Evolutionary conservation across 495 filamentous ascomycete genomes (phyloP), one percentile per base, ranked within the genome.

Genomic region (Cenococcum geophilum): DNA sequence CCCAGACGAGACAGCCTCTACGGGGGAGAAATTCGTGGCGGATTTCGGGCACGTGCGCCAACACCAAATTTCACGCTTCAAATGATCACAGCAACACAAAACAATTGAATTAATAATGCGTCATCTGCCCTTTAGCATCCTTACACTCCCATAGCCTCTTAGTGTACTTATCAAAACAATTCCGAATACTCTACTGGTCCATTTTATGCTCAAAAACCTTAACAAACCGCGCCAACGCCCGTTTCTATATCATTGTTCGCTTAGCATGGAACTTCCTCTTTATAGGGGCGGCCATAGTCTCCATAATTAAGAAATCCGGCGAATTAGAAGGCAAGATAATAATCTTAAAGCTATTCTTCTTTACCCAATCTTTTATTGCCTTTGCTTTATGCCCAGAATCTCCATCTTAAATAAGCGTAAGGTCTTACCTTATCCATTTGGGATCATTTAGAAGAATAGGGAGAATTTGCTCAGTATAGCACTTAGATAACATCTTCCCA

Each of bases 381-480:
- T 10, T 49, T 8, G 45, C 45, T 18, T 49, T 49, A 22, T 49
- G 45, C 45, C 45, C 45, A 20, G 45, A 49, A 49, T 49, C 45
- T n/a, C 45, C 45, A 49, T 49, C 45, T 22, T 49, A 20, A 49
- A 49, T 20, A n/a, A 20, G 21, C 8, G 45, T 49, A 49, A 49
- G 45, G 21, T 49, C 20, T 22, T 49, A 18, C 45, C 21, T 49
- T 5, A 9, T 22, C 45, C 21, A 49, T 20, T 49, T 20, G 5
- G 18, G 45, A 49, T 49, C 45, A 16, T 8, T 5, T 22, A 8
- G 6, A n/a, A 49, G 21, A 16, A 49, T 18, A 16, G 45, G 21
- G 6, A 49, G 18, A 9, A 49, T 49, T 22, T 49, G 18, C 20
- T 49, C 45, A 8, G 45, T 49, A 18, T n/a, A 49, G 21, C 21